Evolutionary conservation across 1,284 basidiomycete species (phyloP).

Genomic region (Apiotrichum siamense): DNA sequence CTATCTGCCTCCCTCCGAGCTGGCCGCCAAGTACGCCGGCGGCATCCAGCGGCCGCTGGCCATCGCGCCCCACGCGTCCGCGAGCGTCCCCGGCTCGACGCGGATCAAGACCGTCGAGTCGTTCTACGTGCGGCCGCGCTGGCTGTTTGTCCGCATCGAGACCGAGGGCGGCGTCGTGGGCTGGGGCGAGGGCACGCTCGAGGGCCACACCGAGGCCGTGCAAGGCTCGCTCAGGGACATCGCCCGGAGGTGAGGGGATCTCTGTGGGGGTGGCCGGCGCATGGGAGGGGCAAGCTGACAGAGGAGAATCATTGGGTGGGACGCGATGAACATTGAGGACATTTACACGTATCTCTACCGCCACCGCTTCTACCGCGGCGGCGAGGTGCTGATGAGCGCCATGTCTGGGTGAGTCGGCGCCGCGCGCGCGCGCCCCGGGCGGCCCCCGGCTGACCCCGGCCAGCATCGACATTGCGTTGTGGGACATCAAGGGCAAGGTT

Average conservation of each 20-base stretch:
- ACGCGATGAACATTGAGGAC: constrained; percentile 65
- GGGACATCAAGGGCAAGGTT: constrained; percentile 75
- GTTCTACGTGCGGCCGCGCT: constrained; percentile 66
- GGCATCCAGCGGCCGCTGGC: constrained; percentile 31
- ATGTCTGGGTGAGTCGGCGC: constrained; percentile 24
- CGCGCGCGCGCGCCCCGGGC: background rate
- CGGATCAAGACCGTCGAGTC: constrained; percentile 45
- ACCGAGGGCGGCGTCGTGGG: constrained; percentile 63
- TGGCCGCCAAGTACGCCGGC: constrained; percentile 32
- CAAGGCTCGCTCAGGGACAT: constrained; percentile 65
- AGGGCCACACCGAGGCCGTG: constrained; percentile 62
- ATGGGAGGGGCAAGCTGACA: background rate
- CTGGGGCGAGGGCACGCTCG: constrained; percentile 53
- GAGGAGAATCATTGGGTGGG: constrained; percentile 51
- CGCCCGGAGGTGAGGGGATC: constrained; percentile 50
- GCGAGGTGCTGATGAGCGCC: constrained; percentile 61
- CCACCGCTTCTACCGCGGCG: constrained; percentile 65
- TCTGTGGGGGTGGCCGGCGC: background rate
- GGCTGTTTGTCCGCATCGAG: constrained; percentile 69
- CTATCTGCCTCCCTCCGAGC: constrained; percentile 39
- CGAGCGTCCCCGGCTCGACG: constrained; percentile 19
- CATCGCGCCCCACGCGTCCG: constrained; percentile 24
- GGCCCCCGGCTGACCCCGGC: constrained; percentile 21
- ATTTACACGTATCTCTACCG: constrained; percentile 55
- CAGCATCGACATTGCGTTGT: constrained; percentile 55